Evolutionary conservation across 176 grass and related monocot genomes (phyloP), one percentile per base, ranked within the genome.

Genomic region (Aegilops speltoides): DNA sequence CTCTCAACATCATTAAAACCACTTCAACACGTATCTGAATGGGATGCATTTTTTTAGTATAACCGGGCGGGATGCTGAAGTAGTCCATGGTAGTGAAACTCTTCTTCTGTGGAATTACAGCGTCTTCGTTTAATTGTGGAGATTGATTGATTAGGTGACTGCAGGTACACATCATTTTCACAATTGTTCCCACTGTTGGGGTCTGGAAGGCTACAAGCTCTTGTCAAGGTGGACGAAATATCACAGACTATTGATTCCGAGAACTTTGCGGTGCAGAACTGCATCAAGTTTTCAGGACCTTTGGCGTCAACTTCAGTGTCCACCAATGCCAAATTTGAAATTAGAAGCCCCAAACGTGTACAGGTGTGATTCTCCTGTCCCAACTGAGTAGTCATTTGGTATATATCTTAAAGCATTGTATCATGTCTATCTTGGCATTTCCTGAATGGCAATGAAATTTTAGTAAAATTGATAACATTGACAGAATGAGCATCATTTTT

Each of bases 321-420:
- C 13, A 94, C 97, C 76, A 99, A 94, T 88, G 97, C 97, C 64
- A 99, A 94, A 76, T 98, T 98, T 88, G 97, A 98, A 90, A 62
- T 98, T 76, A 89, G 92, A 88, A 98, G 97, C 60, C 94, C 94
- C 59, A 98, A 98, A 86, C 85, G 94, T 64, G 92, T 98, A 22
- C 97, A 96, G 92, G 97, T 98, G 87, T 16, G 3, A 10, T 34
- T 82, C 43, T 66, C 17, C 56, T 83, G 14, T 29, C 45, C 38
- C 32, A 54, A 24, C 48, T 57, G 64, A 73, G 28, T 81, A 62
- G 4, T n/a, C 14, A 61, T 31, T 73, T 66, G 34, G 33, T 45
- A 24, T 67, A 62, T 68, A 3, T 8, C 17, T 80, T 22, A 71
- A 79, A 62, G 26, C 72, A 65, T 77, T 86, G 45, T 29, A 29